Evolutionary conservation across 2,329 filamentous ascomycete genomes (phyloP).

Genomic region (Colletotrichum spinosum): DNA sequence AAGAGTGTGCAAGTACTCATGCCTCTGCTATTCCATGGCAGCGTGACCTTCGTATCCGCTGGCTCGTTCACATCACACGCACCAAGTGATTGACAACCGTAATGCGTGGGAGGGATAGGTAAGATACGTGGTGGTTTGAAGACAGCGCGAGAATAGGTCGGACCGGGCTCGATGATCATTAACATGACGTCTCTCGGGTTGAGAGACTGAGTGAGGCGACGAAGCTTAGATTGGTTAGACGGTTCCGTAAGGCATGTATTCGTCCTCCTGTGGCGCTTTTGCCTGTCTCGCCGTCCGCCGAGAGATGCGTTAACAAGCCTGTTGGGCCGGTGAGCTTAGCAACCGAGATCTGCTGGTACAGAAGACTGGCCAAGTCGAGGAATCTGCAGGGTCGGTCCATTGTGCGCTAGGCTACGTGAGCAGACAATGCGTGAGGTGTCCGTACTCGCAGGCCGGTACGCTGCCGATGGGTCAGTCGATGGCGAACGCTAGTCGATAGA

Average conservation of each 20-base stretch:
- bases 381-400: constrained; percentile 35
- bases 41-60: constrained; percentile 29
- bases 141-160: constrained; percentile 8
- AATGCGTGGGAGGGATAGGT: constrained; percentile 18
- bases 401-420: neutral
- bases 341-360: constrained; percentile 4
- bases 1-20: constrained; percentile 2
- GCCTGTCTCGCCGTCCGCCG: constrained; percentile 20
- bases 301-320: constrained; percentile 31
- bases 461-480: too few relatives aligned
- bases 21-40: neutral
- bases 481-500: too few relatives aligned
- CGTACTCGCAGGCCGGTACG: too few relatives aligned
- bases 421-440: too few relatives aligned
- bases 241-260: constrained; percentile 18
- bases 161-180: neutral
- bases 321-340: constrained; percentile 14
- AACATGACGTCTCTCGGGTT: constrained; percentile 1
- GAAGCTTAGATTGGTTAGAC: constrained; percentile 14
- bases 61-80: constrained; percentile 22
- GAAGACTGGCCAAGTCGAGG: constrained; percentile 15
- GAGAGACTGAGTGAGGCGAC: constrained; percentile 31
- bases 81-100: constrained; percentile 27
- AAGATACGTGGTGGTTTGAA: constrained; percentile 4
- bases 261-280: constrained; percentile 27